Evolutionary conservation across 257 asterid species (phyloP).

Genomic region (Petrea volubilis): DNA sequence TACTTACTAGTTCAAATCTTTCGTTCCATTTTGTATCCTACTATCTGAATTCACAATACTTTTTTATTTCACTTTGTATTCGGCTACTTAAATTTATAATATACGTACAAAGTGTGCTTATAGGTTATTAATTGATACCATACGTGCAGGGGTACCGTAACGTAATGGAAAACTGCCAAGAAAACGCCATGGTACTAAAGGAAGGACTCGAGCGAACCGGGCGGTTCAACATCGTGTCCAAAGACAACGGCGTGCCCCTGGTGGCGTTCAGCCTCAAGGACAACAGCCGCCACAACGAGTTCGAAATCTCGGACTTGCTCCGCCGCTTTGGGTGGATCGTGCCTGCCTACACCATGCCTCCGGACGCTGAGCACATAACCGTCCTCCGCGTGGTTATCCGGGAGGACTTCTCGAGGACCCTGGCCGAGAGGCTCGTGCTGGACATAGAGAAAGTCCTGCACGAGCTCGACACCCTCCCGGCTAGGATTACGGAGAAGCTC

Average conservation of each 20-base stretch:
- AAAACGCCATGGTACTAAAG: slow-evolving; percentile 65
- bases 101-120: too few relatives aligned
- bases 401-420: slow-evolving; percentile 81
- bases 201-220: slow-evolving; percentile 71
- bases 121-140: too few relatives aligned
- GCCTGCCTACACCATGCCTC: slow-evolving; percentile 93
- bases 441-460: slow-evolving; percentile 70
- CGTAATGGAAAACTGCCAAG: slow-evolving; percentile 85
- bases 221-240: slow-evolving; percentile 69
- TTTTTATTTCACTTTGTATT: too few relatives aligned
- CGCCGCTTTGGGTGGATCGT: slow-evolving; percentile 88
- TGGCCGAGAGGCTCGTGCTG: slow-evolving; percentile 75
- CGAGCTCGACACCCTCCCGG: slow-evolving; percentile 71
- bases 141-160: slow-evolving; percentile 66
- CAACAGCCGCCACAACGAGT: slow-evolving; percentile 66
- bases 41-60: too few relatives aligned
- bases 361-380: slow-evolving; percentile 77
- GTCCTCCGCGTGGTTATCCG: slow-evolving; percentile 80
- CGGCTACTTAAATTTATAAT: too few relatives aligned
- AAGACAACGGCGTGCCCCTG: slow-evolving; percentile 82
- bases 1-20: too few relatives aligned
- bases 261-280: slow-evolving; percentile 92
- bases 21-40: too few relatives aligned
- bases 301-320: slow-evolving; percentile 66
- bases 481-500: slow-evolving; percentile 58